Base-by-base conservation (phyloP, 148 eudicot species). In the Nepenthes mirabilis region DNA sequence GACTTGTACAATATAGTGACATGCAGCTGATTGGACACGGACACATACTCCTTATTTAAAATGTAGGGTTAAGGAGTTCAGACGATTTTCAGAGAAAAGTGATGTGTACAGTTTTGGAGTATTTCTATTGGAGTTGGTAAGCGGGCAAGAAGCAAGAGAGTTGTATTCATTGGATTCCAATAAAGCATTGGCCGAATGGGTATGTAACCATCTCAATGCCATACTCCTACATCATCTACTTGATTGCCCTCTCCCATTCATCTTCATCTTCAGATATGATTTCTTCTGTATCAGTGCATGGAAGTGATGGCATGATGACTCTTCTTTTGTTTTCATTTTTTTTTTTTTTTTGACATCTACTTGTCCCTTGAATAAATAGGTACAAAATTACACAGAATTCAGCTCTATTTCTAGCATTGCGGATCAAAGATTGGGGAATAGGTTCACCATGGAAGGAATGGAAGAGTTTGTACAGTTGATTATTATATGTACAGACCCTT, bases 371-470 rank as follows among this genome's bases (percentile, higher is more conserved):
- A 34, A 37, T 33, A 54, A 35, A 55, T 74, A 86, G 98, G 85
- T 88, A 73, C 88, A 80, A 77, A 85, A 82, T 65, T 76, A 67
- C 66, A 82, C 77, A 40, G 96, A 91, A 51, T 72, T 79, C 43
- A 85, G 83, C 70, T 74, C 65, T 43, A 72, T 87, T 34, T 78
- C 90, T 10, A 64, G 66, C 55, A 80, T 85, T 52, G 77, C 88
- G 50, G 98, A 91, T 74, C 82, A 68, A 63, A 79, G 94, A 73
- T 57, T 91, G 68, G 94, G 90, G 52, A 87, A 80, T 67, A 82
- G 88, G 68, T 91, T 85, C 77, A 88, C 97, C 6, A 55, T 70
- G 48, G 97, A 85, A 70, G 94, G 97, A 54, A 91, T 88, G 96
- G 90, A 85, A 70, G 97, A 91, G 72, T 78, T 78, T 57, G 74